Percentiles rank a stretch among this genome's conserved stretches.
These are phyloP conservation scores for Cryptococcus sp. DNA, from an alignment of 1,284 basidiomycete genomes.

Conservation along the genomic window DNA sequence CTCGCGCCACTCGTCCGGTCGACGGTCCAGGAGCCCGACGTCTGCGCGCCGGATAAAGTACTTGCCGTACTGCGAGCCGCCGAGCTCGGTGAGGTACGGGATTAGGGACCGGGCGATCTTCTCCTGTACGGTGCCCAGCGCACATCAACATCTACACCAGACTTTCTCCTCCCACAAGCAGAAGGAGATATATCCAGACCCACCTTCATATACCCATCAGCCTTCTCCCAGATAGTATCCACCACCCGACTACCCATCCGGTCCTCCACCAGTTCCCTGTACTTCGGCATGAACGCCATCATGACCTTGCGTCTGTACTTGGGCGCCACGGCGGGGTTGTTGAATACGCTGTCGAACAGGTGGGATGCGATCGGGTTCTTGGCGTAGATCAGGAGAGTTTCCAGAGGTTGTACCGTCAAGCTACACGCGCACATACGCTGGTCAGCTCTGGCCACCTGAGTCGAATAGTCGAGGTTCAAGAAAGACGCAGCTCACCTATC, in stretches of 20 bases:
- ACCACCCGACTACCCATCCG: slow-evolving; percentile 82
- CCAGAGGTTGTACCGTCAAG: slow-evolving; percentile 59
- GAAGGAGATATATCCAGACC: slow-evolving; percentile 17
- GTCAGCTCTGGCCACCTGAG: not conserved
- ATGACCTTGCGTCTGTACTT: slow-evolving; percentile 70
- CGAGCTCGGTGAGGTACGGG: slow-evolving; percentile 64
- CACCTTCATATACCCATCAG: slow-evolving; percentile 86
- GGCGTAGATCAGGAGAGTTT: slow-evolving; percentile 64
- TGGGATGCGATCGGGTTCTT: slow-evolving; percentile 73
- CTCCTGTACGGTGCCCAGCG: slow-evolving; percentile 57
- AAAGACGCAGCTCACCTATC: slow-evolving; percentile 58
- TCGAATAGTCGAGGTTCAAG: not conserved
- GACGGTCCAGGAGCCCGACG: slow-evolving; percentile 69
- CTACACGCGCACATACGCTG: slow-evolving; percentile 48
- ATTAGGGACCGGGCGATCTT: slow-evolving; percentile 80
- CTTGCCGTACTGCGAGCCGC: slow-evolving; percentile 75
- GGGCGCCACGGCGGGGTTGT: slow-evolving; percentile 62
- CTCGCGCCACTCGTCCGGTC: slow-evolving; percentile 77
- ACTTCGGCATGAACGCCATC: slow-evolving; percentile 69
- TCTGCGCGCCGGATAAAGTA: slow-evolving; percentile 78
- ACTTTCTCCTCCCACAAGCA: not conserved
- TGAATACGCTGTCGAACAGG: slow-evolving; percentile 72
- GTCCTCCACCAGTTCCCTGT: slow-evolving; percentile 74
- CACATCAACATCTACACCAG: not conserved
- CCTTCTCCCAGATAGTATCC: slow-evolving; percentile 78